phyloP scores from a whole-genome alignment of 1,284 basidiomycete species.

The Amylostereum areolatum region DNA sequence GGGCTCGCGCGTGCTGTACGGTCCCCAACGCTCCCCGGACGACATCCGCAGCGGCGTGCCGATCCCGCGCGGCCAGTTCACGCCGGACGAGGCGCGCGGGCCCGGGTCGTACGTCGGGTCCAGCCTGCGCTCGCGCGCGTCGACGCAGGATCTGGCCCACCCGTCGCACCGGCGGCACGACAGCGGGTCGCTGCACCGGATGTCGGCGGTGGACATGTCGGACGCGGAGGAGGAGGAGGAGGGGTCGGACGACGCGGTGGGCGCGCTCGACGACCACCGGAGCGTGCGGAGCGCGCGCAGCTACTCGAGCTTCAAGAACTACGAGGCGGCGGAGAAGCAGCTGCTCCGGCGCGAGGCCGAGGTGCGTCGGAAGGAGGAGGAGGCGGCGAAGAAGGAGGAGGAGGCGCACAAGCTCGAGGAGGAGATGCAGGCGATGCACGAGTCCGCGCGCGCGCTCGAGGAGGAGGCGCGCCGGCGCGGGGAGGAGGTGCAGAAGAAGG shows the following conservation, averaged over 20 bases:
- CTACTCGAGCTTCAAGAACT: constrained; percentile 6
- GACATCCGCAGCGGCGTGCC: constrained; percentile 11
- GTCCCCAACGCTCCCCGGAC: constrained; percentile 14
- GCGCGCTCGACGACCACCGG: constrained; percentile 9
- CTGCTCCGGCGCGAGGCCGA: constrained; percentile 6
- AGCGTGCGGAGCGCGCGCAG: constrained; percentile 12
- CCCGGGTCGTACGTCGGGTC: constrained; percentile 7
- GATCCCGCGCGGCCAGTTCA: constrained; percentile 10
- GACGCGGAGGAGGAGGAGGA: constrained; percentile 8
- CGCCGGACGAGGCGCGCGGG: constrained; percentile 9
- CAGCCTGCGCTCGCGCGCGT: constrained; percentile 12
- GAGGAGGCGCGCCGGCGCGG: constrained; percentile 8
- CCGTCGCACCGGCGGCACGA: background rate
- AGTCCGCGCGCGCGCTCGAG: constrained; percentile 7
- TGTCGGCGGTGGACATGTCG: constrained; percentile 4
- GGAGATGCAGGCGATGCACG: constrained; percentile 5
- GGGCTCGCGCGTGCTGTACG: constrained; percentile 7
- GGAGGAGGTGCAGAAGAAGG: constrained; percentile 9
- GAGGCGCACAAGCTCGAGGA: constrained; percentile 12
- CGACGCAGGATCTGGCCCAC: constrained; percentile 7
- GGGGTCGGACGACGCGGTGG: constrained; percentile 10
- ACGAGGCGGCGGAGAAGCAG: background rate
- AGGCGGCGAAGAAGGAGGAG: constrained; percentile 12
- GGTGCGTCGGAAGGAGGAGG: constrained; percentile 11
- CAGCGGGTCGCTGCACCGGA: constrained; percentile 5